These are phyloP conservation scores for Cladosporium colombiae DNA, from an alignment of 2,329 filamentous ascomycete genomes.

Conservation along the genomic window DNA sequence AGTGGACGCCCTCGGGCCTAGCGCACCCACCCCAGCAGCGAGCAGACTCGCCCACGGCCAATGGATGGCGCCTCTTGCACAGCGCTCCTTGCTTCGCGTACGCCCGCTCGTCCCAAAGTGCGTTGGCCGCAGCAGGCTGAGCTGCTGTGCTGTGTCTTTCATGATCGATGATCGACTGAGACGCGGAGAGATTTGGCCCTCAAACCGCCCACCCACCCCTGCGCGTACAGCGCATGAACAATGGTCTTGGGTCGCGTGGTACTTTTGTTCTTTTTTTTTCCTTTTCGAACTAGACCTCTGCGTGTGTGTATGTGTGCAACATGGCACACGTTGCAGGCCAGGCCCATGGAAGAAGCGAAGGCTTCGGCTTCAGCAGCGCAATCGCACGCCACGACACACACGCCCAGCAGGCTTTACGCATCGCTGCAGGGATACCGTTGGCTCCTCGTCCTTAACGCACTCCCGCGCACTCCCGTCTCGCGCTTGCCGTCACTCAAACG, in stretches of 20 bases:
- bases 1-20: neutral
- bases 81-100: slow-evolving; percentile 1
- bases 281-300: no score
- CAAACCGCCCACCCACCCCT: slow-evolving; percentile 2
- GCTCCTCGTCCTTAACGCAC: neutral
- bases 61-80: neutral
- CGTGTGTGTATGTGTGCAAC: neutral
- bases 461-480: neutral
- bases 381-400: neutral
- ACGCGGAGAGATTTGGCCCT: slow-evolving; percentile 6
- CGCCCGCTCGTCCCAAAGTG: neutral
- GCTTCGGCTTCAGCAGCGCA: neutral
- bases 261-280: neutral
- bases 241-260: neutral
- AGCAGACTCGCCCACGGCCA: neutral
- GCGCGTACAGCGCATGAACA: neutral
- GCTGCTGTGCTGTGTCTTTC: neutral
- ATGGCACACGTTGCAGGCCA: neutral
- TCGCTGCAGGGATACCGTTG: slow-evolving; percentile 7
- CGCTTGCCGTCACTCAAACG: slow-evolving; percentile 1
- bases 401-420: neutral
- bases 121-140: neutral
- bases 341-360: neutral
- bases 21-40: neutral
- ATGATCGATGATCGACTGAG: slow-evolving; percentile 1